phyloP scores from a whole-genome alignment of 805 yeast genomes.

The Metschnikowia matae region DNA sequence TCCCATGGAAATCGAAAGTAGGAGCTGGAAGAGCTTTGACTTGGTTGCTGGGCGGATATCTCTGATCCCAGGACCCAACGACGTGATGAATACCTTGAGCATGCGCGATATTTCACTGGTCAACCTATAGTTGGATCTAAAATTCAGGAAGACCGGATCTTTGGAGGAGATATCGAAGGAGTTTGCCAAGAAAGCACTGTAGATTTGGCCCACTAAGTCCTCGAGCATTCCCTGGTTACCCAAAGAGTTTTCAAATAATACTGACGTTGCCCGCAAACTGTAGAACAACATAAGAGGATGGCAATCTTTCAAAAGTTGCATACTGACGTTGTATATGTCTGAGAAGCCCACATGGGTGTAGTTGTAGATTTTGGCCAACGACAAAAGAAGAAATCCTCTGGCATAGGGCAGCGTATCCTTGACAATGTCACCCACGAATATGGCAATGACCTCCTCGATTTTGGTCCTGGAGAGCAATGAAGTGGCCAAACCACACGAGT shows the following conservation, averaged over 20 bases:
- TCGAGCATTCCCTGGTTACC: slow-evolving; percentile 43
- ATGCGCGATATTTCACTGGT: slow-evolving; percentile 22
- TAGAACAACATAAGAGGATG: slow-evolving; percentile 81
- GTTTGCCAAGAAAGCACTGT: slow-evolving; percentile 34
- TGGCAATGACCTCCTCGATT: slow-evolving; percentile 25
- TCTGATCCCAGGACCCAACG: slow-evolving; percentile 37
- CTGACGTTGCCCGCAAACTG: slow-evolving; percentile 56
- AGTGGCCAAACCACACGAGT: slow-evolving; percentile 51
- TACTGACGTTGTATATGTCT: slow-evolving; percentile 51
- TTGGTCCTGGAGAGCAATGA: slow-evolving; percentile 18
- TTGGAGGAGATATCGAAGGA: slow-evolving; percentile 34
- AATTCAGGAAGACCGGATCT: slow-evolving; percentile 30
- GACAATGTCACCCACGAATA: slow-evolving; percentile 56
- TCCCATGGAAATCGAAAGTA: slow-evolving; percentile 28
- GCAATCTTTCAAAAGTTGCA: slow-evolving; percentile 68
- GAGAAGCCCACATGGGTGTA: slow-evolving; percentile 26
- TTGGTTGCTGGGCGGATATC: slow-evolving; percentile 20
- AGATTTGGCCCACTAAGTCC: slow-evolving; percentile 30
- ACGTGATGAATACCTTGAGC: slow-evolving; percentile 29
- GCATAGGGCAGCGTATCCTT: slow-evolving; percentile 59
- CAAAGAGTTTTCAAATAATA: slow-evolving; percentile 53
- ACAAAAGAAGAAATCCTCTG: slow-evolving; percentile 41
- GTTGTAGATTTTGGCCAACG: slow-evolving; percentile 29
- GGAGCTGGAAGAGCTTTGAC: slow-evolving; percentile 22
- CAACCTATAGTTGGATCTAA: slow-evolving; percentile 32